Evolutionary conservation across 768 basidiomycete species (phyloP).

Genomic region (Lyophyllum semitale): DNA sequence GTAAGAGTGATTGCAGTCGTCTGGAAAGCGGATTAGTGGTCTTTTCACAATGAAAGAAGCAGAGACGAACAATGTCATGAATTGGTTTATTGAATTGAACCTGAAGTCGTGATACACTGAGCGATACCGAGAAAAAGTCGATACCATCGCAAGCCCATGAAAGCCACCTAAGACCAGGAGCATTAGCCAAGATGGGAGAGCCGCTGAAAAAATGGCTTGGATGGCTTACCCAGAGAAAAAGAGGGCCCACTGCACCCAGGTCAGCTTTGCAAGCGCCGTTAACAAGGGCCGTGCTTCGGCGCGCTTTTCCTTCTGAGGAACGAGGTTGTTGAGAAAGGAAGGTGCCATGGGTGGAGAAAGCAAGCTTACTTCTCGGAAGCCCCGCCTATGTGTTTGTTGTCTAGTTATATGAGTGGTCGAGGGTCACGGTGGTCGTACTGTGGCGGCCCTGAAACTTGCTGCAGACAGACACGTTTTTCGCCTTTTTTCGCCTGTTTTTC

Average conservation of each 20-base stretch:
- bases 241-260: conserved; percentile 56
- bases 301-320: conserved; percentile 48
- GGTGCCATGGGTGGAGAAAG: conserved; percentile 41
- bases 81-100: conserved; percentile 47
- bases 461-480: too few relatives aligned
- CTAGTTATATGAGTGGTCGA: not conserved
- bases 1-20: conserved; percentile 90
- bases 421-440: too few relatives aligned
- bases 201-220: conserved; percentile 4
- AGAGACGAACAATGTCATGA: conserved; percentile 39
- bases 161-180: conserved; percentile 54
- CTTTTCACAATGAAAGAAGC: not conserved
- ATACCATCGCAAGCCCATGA: conserved; percentile 88
- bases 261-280: conserved; percentile 43
- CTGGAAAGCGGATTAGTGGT: conserved; percentile 23
- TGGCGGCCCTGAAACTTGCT: too few relatives aligned
- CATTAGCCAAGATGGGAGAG: not conserved
- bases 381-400: not conserved
- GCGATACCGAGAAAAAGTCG: conserved; percentile 82
- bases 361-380: not conserved
- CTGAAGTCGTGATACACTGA: conserved; percentile 50
- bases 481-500: too few relatives aligned
- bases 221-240: conserved; percentile 59
- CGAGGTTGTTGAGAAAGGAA: conserved; percentile 45
- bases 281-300: conserved; percentile 40